Base-by-base conservation (phyloP, 371 early-diverging fungal species). In the Funneliformis caledonium region DNA sequence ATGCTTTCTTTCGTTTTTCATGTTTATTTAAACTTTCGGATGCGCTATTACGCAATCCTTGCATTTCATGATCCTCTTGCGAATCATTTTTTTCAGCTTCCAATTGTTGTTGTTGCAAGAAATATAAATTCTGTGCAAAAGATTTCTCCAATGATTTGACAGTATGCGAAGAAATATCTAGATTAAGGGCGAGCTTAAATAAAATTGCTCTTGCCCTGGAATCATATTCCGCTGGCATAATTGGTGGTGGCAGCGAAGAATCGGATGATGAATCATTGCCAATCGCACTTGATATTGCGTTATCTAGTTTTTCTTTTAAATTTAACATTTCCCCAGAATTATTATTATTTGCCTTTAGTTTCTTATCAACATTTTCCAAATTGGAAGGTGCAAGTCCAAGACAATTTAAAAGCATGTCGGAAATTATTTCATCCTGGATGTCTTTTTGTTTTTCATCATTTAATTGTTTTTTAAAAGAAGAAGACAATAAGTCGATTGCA, bases 1-100 rank as follows among this genome's bases (percentile, higher is more conserved):
- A 85, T 6, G 85, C 85, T 67, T 86, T 86, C 64, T 89, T 90
- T 62, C 87, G 86, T 72, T 85, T 87, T 61, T 88, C 88, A n/a
- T 85, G 81, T 14, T 87, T 87, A 11, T 86, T 83, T 61, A 92
- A 86, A 5, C 89, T 86, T 19, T 84, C 83, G n/a, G 83, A 84
- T 12, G 91, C 89, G 0, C 85, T 77, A 37, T n/a, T 26, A 7
- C 62, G 61, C 11, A 72, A 68, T 19, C 31, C 75, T 45, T 75
- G 31, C 42, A 45, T 65, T 8, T 72, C 56, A 60, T 67, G 73
- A 61, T 47, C 52, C n/a, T 43, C 43, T 43, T 60, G 33, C 14
- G 70, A 72, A 37, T 26, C 33, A n/a, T n/a, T 43, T 16, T 60
- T 16, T 31, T 12, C 72, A 16, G 11, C 9, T 50, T 65, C 45